These are phyloP conservation scores for Secale cereale DNA, from an alignment of 176 grass and related monocot genomes.

Conservation along the genomic window DNA sequence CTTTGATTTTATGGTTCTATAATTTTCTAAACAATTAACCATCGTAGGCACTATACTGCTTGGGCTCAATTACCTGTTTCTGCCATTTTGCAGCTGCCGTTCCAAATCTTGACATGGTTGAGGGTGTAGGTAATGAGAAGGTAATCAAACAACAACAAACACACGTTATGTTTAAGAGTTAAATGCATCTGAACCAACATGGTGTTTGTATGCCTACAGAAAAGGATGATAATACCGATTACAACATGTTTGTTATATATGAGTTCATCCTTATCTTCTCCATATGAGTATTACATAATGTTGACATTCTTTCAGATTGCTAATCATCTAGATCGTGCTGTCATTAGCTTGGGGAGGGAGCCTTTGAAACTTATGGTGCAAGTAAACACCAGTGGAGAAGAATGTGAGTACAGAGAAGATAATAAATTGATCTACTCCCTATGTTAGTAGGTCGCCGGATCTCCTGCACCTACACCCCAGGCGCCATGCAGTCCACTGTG, in stretches of 20 bases:
- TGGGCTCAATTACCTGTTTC: neutral
- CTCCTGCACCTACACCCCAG: too few relatives aligned
- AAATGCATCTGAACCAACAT: neutral
- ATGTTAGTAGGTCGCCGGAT: too few relatives aligned
- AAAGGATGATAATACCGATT: neutral
- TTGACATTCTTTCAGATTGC: conserved; percentile 57
- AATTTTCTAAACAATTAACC: neutral
- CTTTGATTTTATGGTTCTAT: neutral
- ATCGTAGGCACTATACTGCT: neutral
- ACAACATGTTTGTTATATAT: neutral
- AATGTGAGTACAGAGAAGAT: conserved; percentile 57
- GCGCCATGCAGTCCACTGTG: too few relatives aligned
- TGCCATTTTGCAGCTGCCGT: conserved; percentile 53
- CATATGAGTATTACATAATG: neutral
- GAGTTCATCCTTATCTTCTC: neutral
- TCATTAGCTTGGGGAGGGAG: conserved; percentile 66
- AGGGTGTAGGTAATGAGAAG: conserved; percentile 84
- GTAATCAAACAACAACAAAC: conserved; percentile 22
- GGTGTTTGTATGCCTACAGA: too few relatives aligned
- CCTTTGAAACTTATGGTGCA: conserved; percentile 87
- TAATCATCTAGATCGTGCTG: conserved; percentile 72
- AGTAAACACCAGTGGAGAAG: conserved; percentile 99
- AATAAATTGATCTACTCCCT: neutral
- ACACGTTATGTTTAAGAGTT: neutral
- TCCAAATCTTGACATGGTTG: conserved; percentile 90